Evolutionary conservation across 371 early-diverging fungal species (phyloP).

Genomic region (Sporodiniella umbellata): DNA sequence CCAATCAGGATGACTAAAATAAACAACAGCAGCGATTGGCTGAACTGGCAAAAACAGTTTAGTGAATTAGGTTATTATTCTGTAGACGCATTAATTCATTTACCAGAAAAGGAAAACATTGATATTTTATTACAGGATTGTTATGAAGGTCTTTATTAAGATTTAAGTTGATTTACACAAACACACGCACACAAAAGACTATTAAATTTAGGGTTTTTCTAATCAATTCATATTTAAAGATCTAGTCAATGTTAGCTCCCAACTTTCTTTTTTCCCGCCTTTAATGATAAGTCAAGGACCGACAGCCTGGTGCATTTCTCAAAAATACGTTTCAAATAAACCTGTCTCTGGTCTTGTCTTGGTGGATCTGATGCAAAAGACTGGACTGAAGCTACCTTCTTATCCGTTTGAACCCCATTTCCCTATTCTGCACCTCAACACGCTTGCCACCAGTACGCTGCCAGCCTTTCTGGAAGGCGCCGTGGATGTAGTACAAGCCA

Average conservation of each 20-base stretch:
- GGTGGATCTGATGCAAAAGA: conserved; percentile 1
- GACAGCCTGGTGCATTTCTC: conserved; percentile 27
- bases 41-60: conserved; percentile 25
- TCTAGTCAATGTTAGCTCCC: conserved; percentile 13
- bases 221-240: too few relatives aligned
- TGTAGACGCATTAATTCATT: conserved; percentile 2
- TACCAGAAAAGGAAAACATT: conserved; percentile 4
- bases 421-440: conserved; percentile 20
- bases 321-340: conserved; percentile 40
- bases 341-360: conserved; percentile 37
- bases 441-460: background rate
- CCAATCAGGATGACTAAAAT: background rate
- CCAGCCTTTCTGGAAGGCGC: conserved; percentile 29
- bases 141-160: conserved; percentile 28
- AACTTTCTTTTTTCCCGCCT: conserved; percentile 39
- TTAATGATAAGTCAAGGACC: conserved; percentile 30
- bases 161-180: too few relatives aligned
- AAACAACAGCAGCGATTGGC: too few relatives aligned
- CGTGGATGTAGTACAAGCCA: conserved; percentile 17
- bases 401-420: conserved; percentile 41
- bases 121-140: conserved; percentile 7
- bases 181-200: too few relatives aligned
- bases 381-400: conserved; percentile 2
- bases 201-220: too few relatives aligned
- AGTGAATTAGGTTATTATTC: conserved; percentile 28